A percentile compares a stretch with the other conserved stretches of the same genome.
Evolutionary conservation across 2,329 filamentous ascomycete species (phyloP).

Genomic region (Botryosphaeria dothidea): DNA sequence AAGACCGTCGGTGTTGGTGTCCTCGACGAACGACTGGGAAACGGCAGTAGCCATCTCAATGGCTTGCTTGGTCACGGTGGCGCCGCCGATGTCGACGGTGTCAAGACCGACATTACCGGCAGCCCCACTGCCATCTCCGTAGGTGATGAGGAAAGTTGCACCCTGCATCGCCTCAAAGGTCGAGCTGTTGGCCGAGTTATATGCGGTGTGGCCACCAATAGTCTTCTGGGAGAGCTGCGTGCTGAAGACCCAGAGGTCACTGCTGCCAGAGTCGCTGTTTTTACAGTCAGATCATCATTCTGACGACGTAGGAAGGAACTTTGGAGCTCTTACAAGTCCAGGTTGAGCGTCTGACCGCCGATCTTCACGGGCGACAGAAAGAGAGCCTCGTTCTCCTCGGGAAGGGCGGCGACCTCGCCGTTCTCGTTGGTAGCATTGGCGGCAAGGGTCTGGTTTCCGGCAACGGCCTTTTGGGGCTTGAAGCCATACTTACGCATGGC

Average conservation of each 20-base stretch:
- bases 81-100: conserved; percentile 66
- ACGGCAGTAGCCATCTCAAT: conserved; percentile 66
- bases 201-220: conserved; percentile 56
- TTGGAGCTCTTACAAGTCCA: conserved; percentile 56
- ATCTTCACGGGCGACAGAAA: conserved; percentile 71
- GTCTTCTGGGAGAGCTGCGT: conserved; percentile 52
- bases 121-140: conserved; percentile 67
- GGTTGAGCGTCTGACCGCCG: conserved; percentile 66
- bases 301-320: background rate
- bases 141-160: conserved; percentile 63
- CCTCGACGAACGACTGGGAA: conserved; percentile 58
- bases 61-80: conserved; percentile 62
- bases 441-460: conserved; percentile 37
- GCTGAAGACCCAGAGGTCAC: conserved; percentile 64
- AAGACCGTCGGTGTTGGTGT: conserved; percentile 66
- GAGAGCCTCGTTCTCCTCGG: conserved; percentile 65
- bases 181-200: conserved; percentile 54
- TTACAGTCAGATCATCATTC: background rate
- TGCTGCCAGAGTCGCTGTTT: conserved; percentile 17
- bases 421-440: conserved; percentile 31
- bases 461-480: conserved; percentile 35
- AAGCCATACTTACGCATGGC: conserved; percentile 69
- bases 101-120: conserved; percentile 68
- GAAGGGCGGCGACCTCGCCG: conserved; percentile 65
- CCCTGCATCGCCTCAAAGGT: conserved; percentile 53